phyloP scores from a whole-genome alignment of 108 stramenopile genomes.

The Discostella stelligeroides region DNA sequence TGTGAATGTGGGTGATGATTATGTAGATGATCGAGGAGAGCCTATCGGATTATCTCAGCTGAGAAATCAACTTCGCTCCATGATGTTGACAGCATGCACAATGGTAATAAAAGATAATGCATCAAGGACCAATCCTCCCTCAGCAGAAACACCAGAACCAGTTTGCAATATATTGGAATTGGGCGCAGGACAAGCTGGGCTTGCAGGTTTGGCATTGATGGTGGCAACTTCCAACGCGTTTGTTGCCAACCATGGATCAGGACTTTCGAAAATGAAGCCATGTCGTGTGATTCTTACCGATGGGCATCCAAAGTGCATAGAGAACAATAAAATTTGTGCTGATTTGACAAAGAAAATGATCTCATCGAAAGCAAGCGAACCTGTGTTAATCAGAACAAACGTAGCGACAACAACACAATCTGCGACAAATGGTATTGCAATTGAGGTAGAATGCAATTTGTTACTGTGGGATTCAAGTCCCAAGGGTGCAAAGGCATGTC shows the following conservation, averaged over 20 bases:
- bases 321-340: constrained; percentile 65
- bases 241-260: not conserved
- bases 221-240: too few relatives aligned
- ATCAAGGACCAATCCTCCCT: not conserved
- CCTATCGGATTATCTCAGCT: constrained; percentile 1
- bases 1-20: not conserved
- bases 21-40: too few relatives aligned
- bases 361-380: not conserved
- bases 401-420: not conserved
- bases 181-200: constrained; percentile 83
- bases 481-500: constrained; percentile 32
- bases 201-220: constrained; percentile 61
- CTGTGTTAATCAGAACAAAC: not conserved
- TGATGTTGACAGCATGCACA: constrained; percentile 7
- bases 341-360: constrained; percentile 21
- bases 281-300: constrained; percentile 64
- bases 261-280: constrained; percentile 7
- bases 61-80: constrained; percentile 18
- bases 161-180: constrained; percentile 61
- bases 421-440: not conserved
- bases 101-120: too few relatives aligned
- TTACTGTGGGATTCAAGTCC: constrained; percentile 64
- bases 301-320: constrained; percentile 72
- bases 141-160: not conserved
- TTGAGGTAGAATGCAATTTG: constrained; percentile 9